Percentiles rank a stretch among this genome's conserved stretches.
Conservation (phyloP, 345 rosid species). For the Acer yangbiense region DNA sequence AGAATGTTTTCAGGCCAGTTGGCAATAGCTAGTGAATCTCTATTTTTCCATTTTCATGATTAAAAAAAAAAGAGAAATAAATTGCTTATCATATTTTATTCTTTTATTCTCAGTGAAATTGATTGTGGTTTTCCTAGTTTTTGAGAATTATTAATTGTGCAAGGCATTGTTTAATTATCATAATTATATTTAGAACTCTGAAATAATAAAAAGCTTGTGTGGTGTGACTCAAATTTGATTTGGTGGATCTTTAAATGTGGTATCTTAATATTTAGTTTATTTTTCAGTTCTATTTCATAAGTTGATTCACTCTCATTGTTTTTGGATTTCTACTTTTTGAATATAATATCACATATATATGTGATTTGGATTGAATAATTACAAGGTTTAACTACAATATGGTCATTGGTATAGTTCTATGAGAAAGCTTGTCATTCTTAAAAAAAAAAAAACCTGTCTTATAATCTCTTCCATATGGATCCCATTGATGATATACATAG, state of each 20-base stretch:
- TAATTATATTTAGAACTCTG: not conserved
- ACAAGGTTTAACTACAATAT: no score
- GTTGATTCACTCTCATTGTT: not conserved
- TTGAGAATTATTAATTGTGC: not conserved
- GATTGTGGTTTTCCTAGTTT: not conserved
- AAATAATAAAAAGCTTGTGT: not conserved
- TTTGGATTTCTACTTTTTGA: not conserved
- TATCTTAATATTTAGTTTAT: not conserved
- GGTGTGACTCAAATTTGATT: not conserved
- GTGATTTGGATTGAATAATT: no score
- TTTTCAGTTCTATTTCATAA: not conserved
- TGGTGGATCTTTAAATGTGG: not conserved
- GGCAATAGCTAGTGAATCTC: no score
- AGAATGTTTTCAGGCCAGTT: no score
- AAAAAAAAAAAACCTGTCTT: slow-evolving; percentile 56
- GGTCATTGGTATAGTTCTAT: slow-evolving; percentile 57
- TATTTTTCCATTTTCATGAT: not conserved
- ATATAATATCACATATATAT: not conserved
- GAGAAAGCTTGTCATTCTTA: slow-evolving; percentile 70
- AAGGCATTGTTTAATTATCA: not conserved
- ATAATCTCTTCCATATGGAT: slow-evolving; percentile 77
- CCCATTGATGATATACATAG: slow-evolving; percentile 62
- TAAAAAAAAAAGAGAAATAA: not conserved
- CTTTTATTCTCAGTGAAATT: not conserved
- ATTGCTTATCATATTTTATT: not conserved